These are phyloP conservation scores for Chondrostereum purpureum DNA, from an alignment of 1,284 basidiomycete genomes.

Conservation along the genomic window DNA sequence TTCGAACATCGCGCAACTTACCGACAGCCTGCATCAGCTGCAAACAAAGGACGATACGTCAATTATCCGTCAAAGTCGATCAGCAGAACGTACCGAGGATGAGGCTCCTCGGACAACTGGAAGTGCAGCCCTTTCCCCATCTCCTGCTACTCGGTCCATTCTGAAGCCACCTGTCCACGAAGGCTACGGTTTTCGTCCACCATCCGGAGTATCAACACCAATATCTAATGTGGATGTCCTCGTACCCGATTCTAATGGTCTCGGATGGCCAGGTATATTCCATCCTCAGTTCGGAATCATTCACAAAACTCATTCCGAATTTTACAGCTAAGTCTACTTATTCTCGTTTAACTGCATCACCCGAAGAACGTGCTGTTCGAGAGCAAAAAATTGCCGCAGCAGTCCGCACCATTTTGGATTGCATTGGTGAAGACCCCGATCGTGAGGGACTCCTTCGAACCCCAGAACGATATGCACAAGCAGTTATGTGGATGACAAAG, in stretches of 20 bases:
- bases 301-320: conserved; percentile 11
- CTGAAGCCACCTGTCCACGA: conserved; percentile 42
- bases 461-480: conserved; percentile 95
- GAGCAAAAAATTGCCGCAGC: conserved; percentile 79
- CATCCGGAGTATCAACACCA: conserved; percentile 65
- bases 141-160: conserved; percentile 21
- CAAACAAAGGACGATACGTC: too few species aligned
- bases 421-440: conserved; percentile 97
- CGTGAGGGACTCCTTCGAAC: conserved; percentile 88
- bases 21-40: conserved; percentile 10
- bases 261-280: conserved; percentile 86
- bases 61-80: conserved; percentile 2
- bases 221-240: conserved; percentile 22
- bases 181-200: conserved; percentile 75
- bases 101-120: not conserved
- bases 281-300: conserved; percentile 4
- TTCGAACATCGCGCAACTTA: conserved; percentile 10
- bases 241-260: conserved; percentile 67
- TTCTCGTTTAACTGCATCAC: conserved; percentile 74
- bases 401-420: conserved; percentile 90
- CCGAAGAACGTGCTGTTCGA: conserved; percentile 64
- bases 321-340: conserved; percentile 82
- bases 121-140: conserved; percentile 2
- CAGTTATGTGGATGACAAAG: conserved; percentile 98
- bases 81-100: too few species aligned